Evolutionary conservation across 2,329 filamentous ascomycete genomes (phyloP), one percentile per base, ranked within the genome.

Genomic region (Xylariales sp.): DNA sequence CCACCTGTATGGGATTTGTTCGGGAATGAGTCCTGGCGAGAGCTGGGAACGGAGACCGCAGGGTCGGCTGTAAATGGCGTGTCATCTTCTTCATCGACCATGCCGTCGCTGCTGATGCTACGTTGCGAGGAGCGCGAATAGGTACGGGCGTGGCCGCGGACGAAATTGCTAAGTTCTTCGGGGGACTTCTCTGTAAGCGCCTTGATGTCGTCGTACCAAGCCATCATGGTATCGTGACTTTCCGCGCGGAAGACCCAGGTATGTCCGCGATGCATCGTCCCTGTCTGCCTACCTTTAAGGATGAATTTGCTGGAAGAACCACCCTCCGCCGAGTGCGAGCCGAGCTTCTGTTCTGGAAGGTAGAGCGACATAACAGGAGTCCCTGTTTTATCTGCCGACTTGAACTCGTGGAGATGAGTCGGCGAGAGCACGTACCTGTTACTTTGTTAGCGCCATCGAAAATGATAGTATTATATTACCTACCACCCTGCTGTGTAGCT

Each of bases 351-450:
- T 74, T 98, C 96, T 6, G 92, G 92, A 34, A 99, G 87, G 78
- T 96, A 97, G 64, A 99, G 85, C 49, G 96, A 98, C 95, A 99
- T 97, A 78, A 98, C 89, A 0, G 96, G 96, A 46, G 92, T 91
- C 80, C 96, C 93, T 67, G 88, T 91, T 79, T 95, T 94, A 81
- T 98, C 95, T 72, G 94, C 93, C n/a, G 94, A 97, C 80, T 97
- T 97, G 87, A 98, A 99, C 81, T 99, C 96, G 82, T 99, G 96
- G 28, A 99, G 87, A 81, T 99, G 96, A 64, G 96, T 98, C 16
- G 96, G 93, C 74, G 96, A 97, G 73, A 99, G 84, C 55, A 98
- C 94, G 80, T 97, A 97, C 93, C 93, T 96, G 73, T 8, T 39
- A 41, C 23, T 6, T 55, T 39, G 66, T 78, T 69, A 78, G 77